Conservation (phyloP, 1,284 basidiomycete genomes). For the Marasmius fiardii region DNA sequence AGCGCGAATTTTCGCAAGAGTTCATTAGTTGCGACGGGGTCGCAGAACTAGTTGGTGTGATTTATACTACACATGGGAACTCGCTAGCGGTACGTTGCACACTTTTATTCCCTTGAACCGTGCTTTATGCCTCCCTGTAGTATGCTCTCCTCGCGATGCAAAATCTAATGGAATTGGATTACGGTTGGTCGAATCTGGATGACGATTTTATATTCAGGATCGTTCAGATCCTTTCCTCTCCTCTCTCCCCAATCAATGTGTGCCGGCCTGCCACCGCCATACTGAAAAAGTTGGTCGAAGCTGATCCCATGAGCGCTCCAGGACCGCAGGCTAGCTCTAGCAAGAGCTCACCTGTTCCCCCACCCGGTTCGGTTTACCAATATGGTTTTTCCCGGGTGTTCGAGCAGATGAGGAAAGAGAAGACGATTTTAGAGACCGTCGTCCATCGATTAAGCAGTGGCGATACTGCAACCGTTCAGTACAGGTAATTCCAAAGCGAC, state of each 20-base stretch:
- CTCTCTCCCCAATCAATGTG: slow-evolving; percentile 85
- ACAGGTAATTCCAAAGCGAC: slow-evolving; percentile 51
- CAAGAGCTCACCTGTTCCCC: slow-evolving; percentile 42
- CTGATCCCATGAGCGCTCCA: slow-evolving; percentile 65
- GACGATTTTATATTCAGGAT: slow-evolving; percentile 74
- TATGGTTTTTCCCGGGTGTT: slow-evolving; percentile 86
- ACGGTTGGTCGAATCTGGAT: slow-evolving; percentile 76
- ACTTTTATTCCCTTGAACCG: slow-evolving; percentile 10
- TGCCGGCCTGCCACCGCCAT: slow-evolving; percentile 96
- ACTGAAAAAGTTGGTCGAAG: slow-evolving; percentile 83
- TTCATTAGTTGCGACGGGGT: slow-evolving; percentile 83
- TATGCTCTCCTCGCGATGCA: slow-evolving; percentile 85
- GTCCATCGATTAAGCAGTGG: slow-evolving; percentile 77
- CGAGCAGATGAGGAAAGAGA: slow-evolving; percentile 72
- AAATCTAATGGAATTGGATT: slow-evolving; percentile 81
- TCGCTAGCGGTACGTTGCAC: slow-evolving; percentile 64
- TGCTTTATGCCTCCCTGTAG: slow-evolving; percentile 30
- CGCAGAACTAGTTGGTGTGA: slow-evolving; percentile 69
- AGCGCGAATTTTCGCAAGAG: slow-evolving; percentile 84
- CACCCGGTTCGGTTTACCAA: slow-evolving; percentile 67
- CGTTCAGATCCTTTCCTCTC: slow-evolving; percentile 77
- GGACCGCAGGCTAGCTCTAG: slow-evolving; percentile 64
- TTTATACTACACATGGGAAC: slow-evolving; percentile 74
- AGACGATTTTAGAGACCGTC: slow-evolving; percentile 69
- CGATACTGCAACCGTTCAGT: slow-evolving; percentile 81